A percentile compares a stretch with the other conserved stretches of the same genome.
These are phyloP conservation scores for Cardiosporidium cionae DNA, from an alignment of 169 alveolate genomes.

Conservation along the genomic window DNA sequence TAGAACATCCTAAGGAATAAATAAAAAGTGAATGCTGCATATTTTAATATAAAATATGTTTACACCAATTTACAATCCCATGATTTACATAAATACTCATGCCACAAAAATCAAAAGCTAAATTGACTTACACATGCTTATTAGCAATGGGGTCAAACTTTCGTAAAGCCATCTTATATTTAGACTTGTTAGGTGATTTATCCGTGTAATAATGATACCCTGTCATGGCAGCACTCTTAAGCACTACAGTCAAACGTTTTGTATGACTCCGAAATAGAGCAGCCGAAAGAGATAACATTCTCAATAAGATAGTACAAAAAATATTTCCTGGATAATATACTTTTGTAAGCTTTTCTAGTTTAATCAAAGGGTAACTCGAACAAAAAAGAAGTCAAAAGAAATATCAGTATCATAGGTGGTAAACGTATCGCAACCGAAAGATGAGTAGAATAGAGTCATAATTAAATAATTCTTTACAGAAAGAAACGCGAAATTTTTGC, in stretches of 20 bases:
- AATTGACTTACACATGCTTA: slow-evolving; percentile 58
- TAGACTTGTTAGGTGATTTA: slow-evolving; percentile 62
- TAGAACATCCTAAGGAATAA: slow-evolving; percentile 24
- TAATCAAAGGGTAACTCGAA: too few relatives aligned
- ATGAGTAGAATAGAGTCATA: too few relatives aligned
- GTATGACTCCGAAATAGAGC: slow-evolving; percentile 55
- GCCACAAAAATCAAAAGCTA: background rate
- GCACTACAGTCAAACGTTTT: slow-evolving; percentile 61
- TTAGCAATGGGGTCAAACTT: slow-evolving; percentile 68
- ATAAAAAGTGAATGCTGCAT: too few relatives aligned
- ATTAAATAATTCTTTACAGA: too few relatives aligned
- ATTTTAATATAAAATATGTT: too few relatives aligned
- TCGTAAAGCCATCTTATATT: slow-evolving; percentile 58
- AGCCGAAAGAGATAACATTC: slow-evolving; percentile 54
- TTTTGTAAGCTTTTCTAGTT: too few relatives aligned
- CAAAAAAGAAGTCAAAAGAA: too few relatives aligned
- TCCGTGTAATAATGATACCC: slow-evolving; percentile 60
- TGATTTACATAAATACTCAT: background rate
- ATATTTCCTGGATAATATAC: too few relatives aligned
- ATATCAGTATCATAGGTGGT: too few relatives aligned
- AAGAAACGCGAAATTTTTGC: too few relatives aligned
- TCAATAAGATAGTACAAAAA: background rate
- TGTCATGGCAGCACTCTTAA: slow-evolving; percentile 59
- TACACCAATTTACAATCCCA: too few relatives aligned
- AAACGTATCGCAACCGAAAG: too few relatives aligned